phyloP scores from a whole-genome alignment of 495 filamentous ascomycete species.

The Bathelium albidoporum region DNA sequence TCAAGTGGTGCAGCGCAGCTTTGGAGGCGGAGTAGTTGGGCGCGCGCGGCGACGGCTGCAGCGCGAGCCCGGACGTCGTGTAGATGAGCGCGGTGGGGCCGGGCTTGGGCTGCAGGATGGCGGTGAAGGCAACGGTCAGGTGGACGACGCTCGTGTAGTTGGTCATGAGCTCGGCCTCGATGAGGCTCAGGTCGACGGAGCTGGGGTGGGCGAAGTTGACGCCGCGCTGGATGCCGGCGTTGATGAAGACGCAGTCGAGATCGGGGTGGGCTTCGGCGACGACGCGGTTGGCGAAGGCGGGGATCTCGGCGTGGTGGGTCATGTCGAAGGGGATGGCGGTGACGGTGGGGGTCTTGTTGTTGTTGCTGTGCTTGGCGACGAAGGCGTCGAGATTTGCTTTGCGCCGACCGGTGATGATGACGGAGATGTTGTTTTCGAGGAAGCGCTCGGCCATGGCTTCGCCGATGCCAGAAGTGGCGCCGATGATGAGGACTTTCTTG shows the following conservation, averaged over 20 bases:
- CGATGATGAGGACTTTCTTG: slow-evolving; percentile 59
- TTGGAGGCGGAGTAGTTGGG: slow-evolving; percentile 51
- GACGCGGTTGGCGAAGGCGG: slow-evolving; percentile 44
- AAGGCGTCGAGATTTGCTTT: slow-evolving; percentile 56
- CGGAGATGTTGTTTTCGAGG: slow-evolving; percentile 46
- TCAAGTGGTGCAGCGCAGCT: slow-evolving; percentile 46
- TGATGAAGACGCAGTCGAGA: slow-evolving; percentile 47
- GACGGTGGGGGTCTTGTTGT: slow-evolving; percentile 48
- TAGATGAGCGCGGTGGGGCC: slow-evolving; percentile 36
- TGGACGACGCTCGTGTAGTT: slow-evolving; percentile 59
- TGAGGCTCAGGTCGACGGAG: slow-evolving; percentile 41
- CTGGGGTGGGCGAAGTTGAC: slow-evolving; percentile 53
- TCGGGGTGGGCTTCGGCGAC: slow-evolving; percentile 47
- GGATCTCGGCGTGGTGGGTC: slow-evolving; percentile 48
- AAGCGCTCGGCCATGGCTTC: slow-evolving; percentile 52
- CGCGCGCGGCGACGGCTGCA: slow-evolving; percentile 42
- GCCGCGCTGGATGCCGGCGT: slow-evolving; percentile 46
- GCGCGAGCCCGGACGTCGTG: slow-evolving; percentile 43
- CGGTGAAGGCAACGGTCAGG: slow-evolving; percentile 52
- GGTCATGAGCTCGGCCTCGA: slow-evolving; percentile 49
- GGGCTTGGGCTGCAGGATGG: slow-evolving; percentile 44
- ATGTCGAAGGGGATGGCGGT: slow-evolving; percentile 51
- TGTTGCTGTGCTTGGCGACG: slow-evolving; percentile 45
- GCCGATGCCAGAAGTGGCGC: slow-evolving; percentile 66
- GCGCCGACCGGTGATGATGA: slow-evolving; percentile 56